These are phyloP conservation scores for Withania somnifera DNA, from an alignment of 305 asterid species.

Conservation along the genomic window DNA sequence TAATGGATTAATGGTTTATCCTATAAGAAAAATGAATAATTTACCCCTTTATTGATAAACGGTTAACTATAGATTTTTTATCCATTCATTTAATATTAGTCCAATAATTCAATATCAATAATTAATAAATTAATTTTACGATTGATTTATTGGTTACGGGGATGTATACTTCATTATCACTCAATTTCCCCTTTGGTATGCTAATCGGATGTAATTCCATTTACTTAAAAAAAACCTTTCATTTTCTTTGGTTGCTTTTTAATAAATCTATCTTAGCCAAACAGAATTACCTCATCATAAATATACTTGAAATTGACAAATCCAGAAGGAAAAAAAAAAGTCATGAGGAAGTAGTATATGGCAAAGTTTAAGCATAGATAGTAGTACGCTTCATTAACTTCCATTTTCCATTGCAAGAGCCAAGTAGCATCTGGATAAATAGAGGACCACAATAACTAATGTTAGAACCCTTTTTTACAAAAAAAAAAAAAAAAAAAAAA, in stretches of 20 bases:
- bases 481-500: too few relatives aligned
- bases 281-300: not conserved
- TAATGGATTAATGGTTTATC: too few relatives aligned
- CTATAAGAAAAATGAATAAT: too few relatives aligned
- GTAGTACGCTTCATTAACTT: not conserved
- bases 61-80: too few relatives aligned
- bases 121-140: too few relatives aligned
- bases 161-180: not conserved
- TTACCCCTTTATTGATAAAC: too few relatives aligned
- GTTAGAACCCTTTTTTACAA: not conserved
- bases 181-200: not conserved
- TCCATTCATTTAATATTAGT: too few relatives aligned
- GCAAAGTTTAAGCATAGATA: not conserved
- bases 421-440: not conserved
- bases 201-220: not conserved
- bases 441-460: slow-evolving; percentile 8
- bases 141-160: not conserved
- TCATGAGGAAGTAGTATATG: not conserved
- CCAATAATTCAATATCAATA: too few relatives aligned
- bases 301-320: slow-evolving; percentile 2
- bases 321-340: not conserved
- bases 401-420: not conserved
- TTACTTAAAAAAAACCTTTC: not conserved
- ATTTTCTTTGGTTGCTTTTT: not conserved
- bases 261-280: not conserved